Percentiles rank a stretch among this genome's conserved stretches.
These are phyloP conservation scores for Kalaharituber pfeilii DNA, from an alignment of 2,329 filamentous ascomycete genomes.

Conservation along the genomic window DNA sequence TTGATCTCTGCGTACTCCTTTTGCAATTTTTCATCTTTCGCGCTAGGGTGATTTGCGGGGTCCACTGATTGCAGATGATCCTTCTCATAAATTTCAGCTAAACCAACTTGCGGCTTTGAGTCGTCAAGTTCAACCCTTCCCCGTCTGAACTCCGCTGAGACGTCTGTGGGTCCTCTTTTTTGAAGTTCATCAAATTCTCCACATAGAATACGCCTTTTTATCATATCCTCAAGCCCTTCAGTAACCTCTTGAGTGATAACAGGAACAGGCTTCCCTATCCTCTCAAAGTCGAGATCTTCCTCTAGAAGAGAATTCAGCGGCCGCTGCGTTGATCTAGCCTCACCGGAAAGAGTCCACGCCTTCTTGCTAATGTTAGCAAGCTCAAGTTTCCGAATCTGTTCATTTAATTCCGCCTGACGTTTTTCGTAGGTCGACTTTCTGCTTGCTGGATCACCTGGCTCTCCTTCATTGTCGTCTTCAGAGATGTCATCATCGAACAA, in stretches of 20 bases:
- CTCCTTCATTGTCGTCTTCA: conserved; percentile 46
- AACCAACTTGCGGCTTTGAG: conserved; percentile 65
- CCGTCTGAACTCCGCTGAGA: conserved; percentile 44
- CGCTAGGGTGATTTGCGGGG: conserved; percentile 51
- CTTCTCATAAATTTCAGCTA: conserved; percentile 87
- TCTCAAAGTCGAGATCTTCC: conserved; percentile 88
- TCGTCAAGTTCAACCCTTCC: conserved; percentile 71
- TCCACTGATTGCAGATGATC: conserved; percentile 67
- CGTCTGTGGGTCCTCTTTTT: conserved; percentile 57
- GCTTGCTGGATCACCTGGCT: conserved; percentile 50
- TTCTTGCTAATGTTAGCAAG: conserved; percentile 75
- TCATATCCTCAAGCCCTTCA: conserved; percentile 79
- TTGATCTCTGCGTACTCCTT: conserved; percentile 73
- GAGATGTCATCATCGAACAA: conserved; percentile 61
- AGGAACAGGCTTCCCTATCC: conserved; percentile 82
- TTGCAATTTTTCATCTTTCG: conserved; percentile 62
- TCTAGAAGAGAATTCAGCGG: conserved; percentile 86
- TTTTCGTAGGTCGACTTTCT: conserved; percentile 71
- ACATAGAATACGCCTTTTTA: conserved; percentile 80
- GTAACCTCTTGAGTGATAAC: conserved; percentile 83
- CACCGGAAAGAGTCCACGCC: conserved; percentile 77
- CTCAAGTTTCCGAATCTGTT: conserved; percentile 85
- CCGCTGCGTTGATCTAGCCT: conserved; percentile 64
- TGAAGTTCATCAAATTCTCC: conserved; percentile 86
- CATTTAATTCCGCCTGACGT: conserved; percentile 63